These are phyloP conservation scores for Aspergillus brasiliensis DNA, from an alignment of 2,329 filamentous ascomycete species.

Conservation along the genomic window DNA sequence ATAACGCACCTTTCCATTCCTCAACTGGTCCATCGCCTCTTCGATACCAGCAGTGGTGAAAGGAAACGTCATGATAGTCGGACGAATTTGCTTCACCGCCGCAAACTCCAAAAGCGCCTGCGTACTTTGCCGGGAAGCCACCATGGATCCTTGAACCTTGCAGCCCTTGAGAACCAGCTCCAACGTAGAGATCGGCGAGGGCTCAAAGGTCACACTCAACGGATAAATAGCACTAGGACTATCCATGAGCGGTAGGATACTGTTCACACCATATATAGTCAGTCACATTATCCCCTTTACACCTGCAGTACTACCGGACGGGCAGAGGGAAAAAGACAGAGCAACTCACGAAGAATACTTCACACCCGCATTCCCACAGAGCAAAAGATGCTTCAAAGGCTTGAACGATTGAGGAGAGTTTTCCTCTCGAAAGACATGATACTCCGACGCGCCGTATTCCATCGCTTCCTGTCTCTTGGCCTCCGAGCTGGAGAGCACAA, in stretches of 20 bases:
- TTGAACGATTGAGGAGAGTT: too few species aligned
- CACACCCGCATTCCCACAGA: not conserved
- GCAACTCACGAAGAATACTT: not conserved
- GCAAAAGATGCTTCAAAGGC: not conserved
- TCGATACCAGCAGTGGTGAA: constrained; percentile 54
- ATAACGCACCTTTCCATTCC: constrained; percentile 51
- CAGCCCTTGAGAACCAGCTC: constrained; percentile 56
- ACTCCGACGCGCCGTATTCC: too few species aligned
- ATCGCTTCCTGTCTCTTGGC: too few species aligned
- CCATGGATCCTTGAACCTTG: constrained; percentile 63
- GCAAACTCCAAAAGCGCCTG: constrained; percentile 68
- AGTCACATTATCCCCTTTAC: too few species aligned
- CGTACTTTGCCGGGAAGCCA: constrained; percentile 62
- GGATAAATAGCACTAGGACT: constrained; percentile 31
- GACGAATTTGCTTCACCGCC: constrained; percentile 60
- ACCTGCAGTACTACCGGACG: too few species aligned
- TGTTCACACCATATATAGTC: too few species aligned
- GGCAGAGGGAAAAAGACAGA: not conserved
- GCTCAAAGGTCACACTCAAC: constrained; percentile 24
- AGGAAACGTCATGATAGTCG: constrained; percentile 65
- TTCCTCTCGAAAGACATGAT: too few species aligned
- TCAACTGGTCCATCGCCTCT: constrained; percentile 50
- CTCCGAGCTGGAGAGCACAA: too few species aligned
- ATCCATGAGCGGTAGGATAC: constrained; percentile 21
- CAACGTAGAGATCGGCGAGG: constrained; percentile 40